Conservation (phyloP, 352 stramenopile species). For the Globisporangium splendens region DNA sequence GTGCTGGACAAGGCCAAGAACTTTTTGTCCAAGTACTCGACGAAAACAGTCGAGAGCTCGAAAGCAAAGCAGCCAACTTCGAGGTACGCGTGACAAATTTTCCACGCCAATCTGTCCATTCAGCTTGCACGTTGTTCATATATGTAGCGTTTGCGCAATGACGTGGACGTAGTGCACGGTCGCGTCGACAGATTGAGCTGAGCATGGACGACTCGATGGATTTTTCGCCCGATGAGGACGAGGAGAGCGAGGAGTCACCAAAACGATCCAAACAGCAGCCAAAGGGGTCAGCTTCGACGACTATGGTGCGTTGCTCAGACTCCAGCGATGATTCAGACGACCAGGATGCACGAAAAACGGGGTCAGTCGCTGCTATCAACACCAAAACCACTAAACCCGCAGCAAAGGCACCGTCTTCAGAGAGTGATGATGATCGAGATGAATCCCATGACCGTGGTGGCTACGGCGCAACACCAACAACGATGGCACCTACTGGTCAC, state of each 20-base stretch:
- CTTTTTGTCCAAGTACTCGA: conserved; percentile 73
- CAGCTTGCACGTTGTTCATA: no score
- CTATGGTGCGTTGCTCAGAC: background rate
- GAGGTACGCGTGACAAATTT: background rate
- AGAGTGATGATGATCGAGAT: conserved; percentile 1
- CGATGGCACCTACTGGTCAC: background rate
- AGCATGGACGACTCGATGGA: conserved; percentile 51
- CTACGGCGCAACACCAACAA: background rate
- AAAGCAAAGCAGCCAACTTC: conserved; percentile 11
- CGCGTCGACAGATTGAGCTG: conserved; percentile 33
- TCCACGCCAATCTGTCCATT: no score
- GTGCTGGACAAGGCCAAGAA: conserved; percentile 69
- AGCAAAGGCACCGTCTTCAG: background rate
- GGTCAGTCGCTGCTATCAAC: no score
- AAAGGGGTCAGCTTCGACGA: background rate
- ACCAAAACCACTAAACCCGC: no score
- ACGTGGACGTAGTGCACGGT: conserved; percentile 4
- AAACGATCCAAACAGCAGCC: background rate
- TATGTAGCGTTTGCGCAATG: background rate
- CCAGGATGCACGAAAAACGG: background rate
- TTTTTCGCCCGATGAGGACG: conserved; percentile 21
- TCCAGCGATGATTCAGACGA: conserved; percentile 7
- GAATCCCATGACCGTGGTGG: background rate
- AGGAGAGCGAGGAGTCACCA: background rate
- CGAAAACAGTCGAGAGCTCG: conserved; percentile 16